Conservation (phyloP, 768 basidiomycete genomes). For the Artomyces pyxidatus region DNA sequence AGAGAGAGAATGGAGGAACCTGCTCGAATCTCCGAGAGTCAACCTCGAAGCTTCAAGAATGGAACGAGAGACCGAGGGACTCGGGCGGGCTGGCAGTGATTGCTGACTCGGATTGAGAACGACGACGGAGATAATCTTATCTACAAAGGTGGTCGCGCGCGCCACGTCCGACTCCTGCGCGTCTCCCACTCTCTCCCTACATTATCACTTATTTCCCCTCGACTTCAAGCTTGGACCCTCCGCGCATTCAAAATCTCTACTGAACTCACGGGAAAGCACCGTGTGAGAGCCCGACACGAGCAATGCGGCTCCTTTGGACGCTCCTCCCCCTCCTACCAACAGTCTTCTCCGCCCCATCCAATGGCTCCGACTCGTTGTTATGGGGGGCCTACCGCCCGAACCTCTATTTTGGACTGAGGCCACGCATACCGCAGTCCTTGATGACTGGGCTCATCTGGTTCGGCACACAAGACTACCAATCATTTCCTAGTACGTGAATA, state of each 20-base stretch:
- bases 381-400: conserved; percentile 90
- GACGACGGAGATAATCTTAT: conserved; percentile 7
- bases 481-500: conserved; percentile 48
- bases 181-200: too few species aligned
- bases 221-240: too few species aligned
- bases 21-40: not conserved
- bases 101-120: not conserved
- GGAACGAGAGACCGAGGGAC: too few species aligned
- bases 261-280: not conserved
- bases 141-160: too few species aligned
- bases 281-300: not conserved
- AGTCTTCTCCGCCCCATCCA: conserved; percentile 30
- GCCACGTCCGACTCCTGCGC: too few species aligned
- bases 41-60: not conserved
- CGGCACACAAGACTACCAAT: conserved; percentile 77
- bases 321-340: conserved; percentile 35
- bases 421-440: conserved; percentile 79
- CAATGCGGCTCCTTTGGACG: conserved; percentile 39
- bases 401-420: conserved; percentile 90
- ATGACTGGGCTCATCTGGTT: conserved; percentile 95
- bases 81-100: too few species aligned
- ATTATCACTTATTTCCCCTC: too few species aligned
- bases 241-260: not conserved
- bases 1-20: not conserved
- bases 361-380: conserved; percentile 46